Conservation (phyloP, 2,329 filamentous ascomycete genomes). For the Sporothrix humicola region DNA sequence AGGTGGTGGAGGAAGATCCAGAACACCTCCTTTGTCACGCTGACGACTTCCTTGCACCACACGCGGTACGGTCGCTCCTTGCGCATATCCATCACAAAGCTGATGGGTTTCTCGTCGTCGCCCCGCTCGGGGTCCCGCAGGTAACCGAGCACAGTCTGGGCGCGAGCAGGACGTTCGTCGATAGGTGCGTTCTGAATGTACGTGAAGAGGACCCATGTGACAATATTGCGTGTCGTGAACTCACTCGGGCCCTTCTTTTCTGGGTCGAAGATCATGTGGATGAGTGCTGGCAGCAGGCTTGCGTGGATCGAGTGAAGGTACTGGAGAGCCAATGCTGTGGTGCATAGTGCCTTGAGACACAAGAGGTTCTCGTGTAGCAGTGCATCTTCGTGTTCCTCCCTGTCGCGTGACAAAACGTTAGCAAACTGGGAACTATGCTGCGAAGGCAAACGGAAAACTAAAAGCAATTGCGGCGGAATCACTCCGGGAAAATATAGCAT, state of each 20-base stretch:
- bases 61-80: constrained; percentile 85
- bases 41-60: constrained; percentile 91
- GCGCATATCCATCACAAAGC: constrained; percentile 89
- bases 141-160: constrained; percentile 75
- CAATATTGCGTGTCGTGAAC: constrained; percentile 89
- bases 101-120: constrained; percentile 76
- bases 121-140: constrained; percentile 78
- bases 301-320: constrained; percentile 80
- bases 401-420: constrained; percentile 44
- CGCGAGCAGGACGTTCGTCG: constrained; percentile 69
- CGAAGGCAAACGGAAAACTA: background rate
- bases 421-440: background rate
- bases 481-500: background rate
- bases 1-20: constrained; percentile 98
- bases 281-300: constrained; percentile 81
- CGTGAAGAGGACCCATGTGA: constrained; percentile 86
- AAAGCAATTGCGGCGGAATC: too few relatives aligned
- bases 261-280: constrained; percentile 93
- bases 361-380: constrained; percentile 90
- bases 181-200: constrained; percentile 74
- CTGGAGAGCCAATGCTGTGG: constrained; percentile 82
- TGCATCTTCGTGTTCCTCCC: constrained; percentile 94
- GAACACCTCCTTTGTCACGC: constrained; percentile 96
- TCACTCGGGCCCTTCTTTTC: constrained; percentile 97
- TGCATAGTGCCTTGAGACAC: constrained; percentile 92